Evolutionary conservation across 2,329 filamentous ascomycete genomes (phyloP), one percentile per base, ranked within the genome.

Genomic region (Myotisia sp.): DNA sequence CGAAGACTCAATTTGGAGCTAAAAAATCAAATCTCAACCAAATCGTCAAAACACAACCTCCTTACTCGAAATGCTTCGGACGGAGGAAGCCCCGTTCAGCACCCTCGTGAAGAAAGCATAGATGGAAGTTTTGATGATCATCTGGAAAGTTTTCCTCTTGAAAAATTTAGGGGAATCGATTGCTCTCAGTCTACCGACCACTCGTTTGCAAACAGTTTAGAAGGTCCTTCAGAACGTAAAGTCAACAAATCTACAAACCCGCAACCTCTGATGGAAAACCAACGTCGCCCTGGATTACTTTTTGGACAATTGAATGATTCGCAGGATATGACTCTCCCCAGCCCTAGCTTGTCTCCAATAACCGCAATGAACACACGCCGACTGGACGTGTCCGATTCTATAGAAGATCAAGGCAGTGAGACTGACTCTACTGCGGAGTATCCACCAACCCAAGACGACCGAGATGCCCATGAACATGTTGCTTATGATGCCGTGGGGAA

Each of bases 261-360:
- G 29, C 21, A 16, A 4, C 10, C 16, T 5, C 29, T 21, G 29
- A 21, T 32, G 18, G 23, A 32, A 21, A 7, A 18, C 4, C 29
- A 21, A 32, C 29, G 29, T 21, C 16, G 23, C 29, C 21, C 12
- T 13, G 13, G 23, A 32, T 9, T 5, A 13, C 12, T 32, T 9
- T 21, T 32, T 21, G 29, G 29, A 6, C 16, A 21, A 8, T 14
- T 14, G 12, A 21, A 16, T 5, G n/a, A 10, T 26, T 34, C 31
- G 4, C 31, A 34, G 23, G 87, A 94, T 63, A 84, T 83, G 43
- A 94, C 84, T 58, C 67, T 98, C 41, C 90, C 90, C 34, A 98
- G 90, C 54, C 90, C 90, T 21, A 86, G 90, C 49, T 62, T 98
- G 37, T 98, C 90, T 17, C 90, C 90, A 3, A 74, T 79, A 24